These are phyloP conservation scores for Paspalum notatum DNA, from an alignment of 176 grass and related monocot species.

Conservation along the genomic window DNA sequence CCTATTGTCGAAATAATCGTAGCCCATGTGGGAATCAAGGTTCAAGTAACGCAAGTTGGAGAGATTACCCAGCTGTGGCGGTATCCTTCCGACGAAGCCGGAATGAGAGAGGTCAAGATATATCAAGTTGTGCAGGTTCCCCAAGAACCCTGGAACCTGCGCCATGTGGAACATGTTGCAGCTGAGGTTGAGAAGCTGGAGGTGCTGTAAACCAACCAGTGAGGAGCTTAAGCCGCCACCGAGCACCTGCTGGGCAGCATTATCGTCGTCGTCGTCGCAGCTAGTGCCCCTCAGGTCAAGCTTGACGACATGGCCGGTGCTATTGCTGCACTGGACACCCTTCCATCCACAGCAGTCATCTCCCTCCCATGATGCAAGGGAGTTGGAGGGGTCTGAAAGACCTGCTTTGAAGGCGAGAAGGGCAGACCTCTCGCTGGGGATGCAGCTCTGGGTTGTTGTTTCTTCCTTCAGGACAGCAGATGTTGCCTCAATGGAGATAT, in stretches of 20 bases:
- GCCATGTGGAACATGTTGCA: slow-evolving; percentile 27
- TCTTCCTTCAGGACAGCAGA: background rate
- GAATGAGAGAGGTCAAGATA: slow-evolving; percentile 36
- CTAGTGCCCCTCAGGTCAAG: slow-evolving; percentile 10
- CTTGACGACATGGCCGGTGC: slow-evolving; percentile 18
- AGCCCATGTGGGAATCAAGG: background rate
- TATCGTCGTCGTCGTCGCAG: background rate
- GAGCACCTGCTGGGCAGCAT: background rate
- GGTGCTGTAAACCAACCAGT: slow-evolving; percentile 17
- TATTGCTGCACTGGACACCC: slow-evolving; percentile 31
- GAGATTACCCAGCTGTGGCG: slow-evolving; percentile 54
- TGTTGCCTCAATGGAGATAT: background rate
- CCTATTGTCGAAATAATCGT: background rate
- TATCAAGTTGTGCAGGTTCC: slow-evolving; percentile 28
- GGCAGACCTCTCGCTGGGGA: background rate
- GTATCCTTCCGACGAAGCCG: slow-evolving; percentile 35
- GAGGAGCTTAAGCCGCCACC: slow-evolving; percentile 38
- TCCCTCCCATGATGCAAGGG: background rate
- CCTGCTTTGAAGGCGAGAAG: background rate
- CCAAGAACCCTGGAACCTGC: slow-evolving; percentile 24
- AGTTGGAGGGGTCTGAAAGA: background rate
- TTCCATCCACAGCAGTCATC: background rate
- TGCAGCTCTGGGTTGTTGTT: background rate
- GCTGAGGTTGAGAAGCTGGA: slow-evolving; percentile 44
- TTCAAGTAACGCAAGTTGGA: slow-evolving; percentile 20